Evolutionary conservation across 441 rosid genomes (phyloP).

Genomic region (Lagerstroemia fauriei): DNA sequence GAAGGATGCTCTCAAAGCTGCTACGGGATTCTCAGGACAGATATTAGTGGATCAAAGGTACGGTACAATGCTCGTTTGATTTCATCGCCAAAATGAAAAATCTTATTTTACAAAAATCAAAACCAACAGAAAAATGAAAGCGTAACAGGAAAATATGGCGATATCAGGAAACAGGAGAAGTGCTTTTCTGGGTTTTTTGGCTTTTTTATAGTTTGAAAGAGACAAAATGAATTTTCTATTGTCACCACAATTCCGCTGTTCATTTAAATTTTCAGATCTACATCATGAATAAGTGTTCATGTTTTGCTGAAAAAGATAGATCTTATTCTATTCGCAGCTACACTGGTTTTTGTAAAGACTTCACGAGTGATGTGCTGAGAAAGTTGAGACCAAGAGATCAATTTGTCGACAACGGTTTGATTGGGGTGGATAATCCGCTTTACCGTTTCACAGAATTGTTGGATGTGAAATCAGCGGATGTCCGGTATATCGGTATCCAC

Average conservation of each 20-base stretch:
- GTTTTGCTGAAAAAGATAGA: background rate
- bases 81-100: no score
- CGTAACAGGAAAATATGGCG: no score
- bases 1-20: background rate
- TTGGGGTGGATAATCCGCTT: background rate
- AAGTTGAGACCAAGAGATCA: background rate
- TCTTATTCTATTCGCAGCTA: background rate
- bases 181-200: no score
- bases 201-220: no score
- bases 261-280: no score
- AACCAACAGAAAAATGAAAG: no score
- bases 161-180: no score
- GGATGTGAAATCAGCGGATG: background rate
- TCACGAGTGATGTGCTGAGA: background rate
- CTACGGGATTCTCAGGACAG: background rate
- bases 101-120: no score
- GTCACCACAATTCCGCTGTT: no score
- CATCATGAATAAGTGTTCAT: background rate
- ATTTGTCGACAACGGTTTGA: background rate
- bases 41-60: background rate
- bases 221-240: no score
- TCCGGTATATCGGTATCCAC: background rate
- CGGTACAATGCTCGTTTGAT: background rate
- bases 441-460: background rate
- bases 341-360: background rate